These are phyloP conservation scores for Irpex lacteus DNA, from an alignment of 1,284 basidiomycete genomes.

Conservation along the genomic window DNA sequence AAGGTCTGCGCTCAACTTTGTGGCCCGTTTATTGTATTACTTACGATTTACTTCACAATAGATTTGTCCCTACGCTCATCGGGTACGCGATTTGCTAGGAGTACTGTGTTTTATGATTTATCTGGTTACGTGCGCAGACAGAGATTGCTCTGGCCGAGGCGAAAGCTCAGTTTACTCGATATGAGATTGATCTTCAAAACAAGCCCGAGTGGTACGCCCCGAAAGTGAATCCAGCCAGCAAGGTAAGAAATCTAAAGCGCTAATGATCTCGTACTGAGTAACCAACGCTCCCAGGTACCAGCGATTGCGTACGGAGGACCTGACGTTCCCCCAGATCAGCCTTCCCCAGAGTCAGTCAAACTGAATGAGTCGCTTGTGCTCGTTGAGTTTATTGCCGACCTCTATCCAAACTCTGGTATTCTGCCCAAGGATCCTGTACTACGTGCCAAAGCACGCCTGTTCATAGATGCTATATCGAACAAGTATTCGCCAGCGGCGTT, in stretches of 20 bases:
- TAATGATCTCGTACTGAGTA: neutral
- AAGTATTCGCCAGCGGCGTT: constrained; percentile 37
- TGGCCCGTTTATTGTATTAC: neutral
- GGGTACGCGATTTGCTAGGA: constrained; percentile 30
- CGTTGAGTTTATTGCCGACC: constrained; percentile 60
- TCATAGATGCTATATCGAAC: constrained; percentile 49
- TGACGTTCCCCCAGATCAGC: constrained; percentile 44
- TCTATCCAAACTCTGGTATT: constrained; percentile 43
- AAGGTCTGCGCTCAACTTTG: constrained; percentile 30
- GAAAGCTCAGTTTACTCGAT: constrained; percentile 20
- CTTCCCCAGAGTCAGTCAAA: constrained; percentile 55
- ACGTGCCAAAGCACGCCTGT: constrained; percentile 57
- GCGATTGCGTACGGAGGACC: constrained; percentile 3
- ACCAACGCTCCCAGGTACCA: neutral
- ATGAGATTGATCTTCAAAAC: constrained; percentile 28
- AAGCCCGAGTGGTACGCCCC: constrained; percentile 37
- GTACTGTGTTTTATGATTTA: neutral
- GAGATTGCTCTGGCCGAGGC: constrained; percentile 19
- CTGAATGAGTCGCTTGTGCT: constrained; percentile 61
- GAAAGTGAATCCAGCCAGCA: constrained; percentile 38
- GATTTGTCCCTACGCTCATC: constrained; percentile 47
- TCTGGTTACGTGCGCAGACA: neutral
- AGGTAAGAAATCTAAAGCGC: constrained; percentile 24
- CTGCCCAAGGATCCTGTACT: constrained; percentile 52
- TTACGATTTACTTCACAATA: constrained; percentile 17